Base-by-base conservation (phyloP, 345 rosid species). In the Hypericum perforatum region DNA sequence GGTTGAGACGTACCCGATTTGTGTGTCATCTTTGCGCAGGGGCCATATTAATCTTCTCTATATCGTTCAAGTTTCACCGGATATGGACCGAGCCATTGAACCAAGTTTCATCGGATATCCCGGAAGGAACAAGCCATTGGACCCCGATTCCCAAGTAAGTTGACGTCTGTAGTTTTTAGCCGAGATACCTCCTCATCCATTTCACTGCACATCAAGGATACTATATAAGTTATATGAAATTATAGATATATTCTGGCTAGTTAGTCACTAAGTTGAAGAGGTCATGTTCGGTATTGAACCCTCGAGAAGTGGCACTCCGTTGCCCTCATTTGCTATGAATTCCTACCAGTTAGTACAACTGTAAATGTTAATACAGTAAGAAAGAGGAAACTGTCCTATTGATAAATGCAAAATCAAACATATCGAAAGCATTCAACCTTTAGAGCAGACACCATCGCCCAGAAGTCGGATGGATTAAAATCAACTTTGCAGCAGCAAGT, bases 221-320 rank as follows among this genome's bases (percentile, higher is more conserved):
- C 50, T 13, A 14, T 12, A n/a, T n/a, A n/a, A n/a, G n/a, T n/a
- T n/a, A n/a, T n/a, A n/a, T n/a, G 36, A 7, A 14, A 45, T 45
- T 1, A 22, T 22, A 22, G 32, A 22, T 22, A 22, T 5, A 14
- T 16, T 16, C 37, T 40, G 16, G 56, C 0, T 14, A 13, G 9
- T 38, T 14, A 9, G 49, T 43, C 42, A 79, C 92, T 76, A 49
- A 22, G 98, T 91, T 66, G 98, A 87, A 64, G 98, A 91, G 16
- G 98, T 91, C 95, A 91, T 91, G 75, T 91, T 96, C 7, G 96
- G 98, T 52, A 91, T 85, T n/a, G 91, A 83, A 41, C 98, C 98
- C 78, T 88, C 96, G 52, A 92, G 95, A 12, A 96, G 98, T 63
- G 74, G 86, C 71, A 85, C 98, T 39, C 90, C 94, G 57, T 68